A percentile compares a stretch with the other conserved stretches of the same genome.
Conservation (phyloP, 371 early-diverging fungal species). For the Phascolomyces articulosus region DNA sequence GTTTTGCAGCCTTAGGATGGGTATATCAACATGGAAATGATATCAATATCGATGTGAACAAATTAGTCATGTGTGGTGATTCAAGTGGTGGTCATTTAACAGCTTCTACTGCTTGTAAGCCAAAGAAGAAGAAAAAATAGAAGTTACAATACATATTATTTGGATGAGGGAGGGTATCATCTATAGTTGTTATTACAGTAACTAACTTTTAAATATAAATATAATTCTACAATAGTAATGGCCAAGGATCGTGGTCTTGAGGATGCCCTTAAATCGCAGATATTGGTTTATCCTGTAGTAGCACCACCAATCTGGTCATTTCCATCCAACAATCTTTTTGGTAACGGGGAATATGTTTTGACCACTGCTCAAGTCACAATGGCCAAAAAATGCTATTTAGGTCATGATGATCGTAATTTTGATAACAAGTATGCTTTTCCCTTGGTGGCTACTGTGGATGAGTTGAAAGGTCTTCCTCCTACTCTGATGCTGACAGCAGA, state of each 20-base stretch:
- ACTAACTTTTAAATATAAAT: not conserved
- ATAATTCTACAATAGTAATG: not conserved
- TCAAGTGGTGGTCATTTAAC: constrained; percentile 22
- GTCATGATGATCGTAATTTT: not conserved
- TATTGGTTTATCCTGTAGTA: constrained; percentile 17
- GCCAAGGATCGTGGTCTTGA: constrained; percentile 18
- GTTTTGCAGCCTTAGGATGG: constrained; percentile 21
- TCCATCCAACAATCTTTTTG: not conserved
- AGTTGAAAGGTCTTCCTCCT: constrained; percentile 20
- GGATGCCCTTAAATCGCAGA: constrained; percentile 17
- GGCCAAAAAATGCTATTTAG: not conserved
- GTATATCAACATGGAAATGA: constrained; percentile 8
- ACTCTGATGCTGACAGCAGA: constrained; percentile 26
- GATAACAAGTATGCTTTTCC: constrained; percentile 1
- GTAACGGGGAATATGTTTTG: constrained; percentile 13
- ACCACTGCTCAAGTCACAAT: not conserved
- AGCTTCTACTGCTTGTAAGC: constrained; percentile 8
- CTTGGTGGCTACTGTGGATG: constrained; percentile 17
- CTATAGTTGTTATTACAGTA: not conserved
- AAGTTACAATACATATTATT: too few relatives aligned
- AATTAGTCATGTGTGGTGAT: constrained; percentile 24
- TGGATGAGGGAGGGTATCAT: not conserved
- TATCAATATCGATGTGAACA: constrained; percentile 13
- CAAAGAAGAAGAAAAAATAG: too few relatives aligned
- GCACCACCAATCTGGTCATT: not conserved